Conservation (phyloP, 345 rosid genomes). For the Pseudoturritis turrita region DNA sequence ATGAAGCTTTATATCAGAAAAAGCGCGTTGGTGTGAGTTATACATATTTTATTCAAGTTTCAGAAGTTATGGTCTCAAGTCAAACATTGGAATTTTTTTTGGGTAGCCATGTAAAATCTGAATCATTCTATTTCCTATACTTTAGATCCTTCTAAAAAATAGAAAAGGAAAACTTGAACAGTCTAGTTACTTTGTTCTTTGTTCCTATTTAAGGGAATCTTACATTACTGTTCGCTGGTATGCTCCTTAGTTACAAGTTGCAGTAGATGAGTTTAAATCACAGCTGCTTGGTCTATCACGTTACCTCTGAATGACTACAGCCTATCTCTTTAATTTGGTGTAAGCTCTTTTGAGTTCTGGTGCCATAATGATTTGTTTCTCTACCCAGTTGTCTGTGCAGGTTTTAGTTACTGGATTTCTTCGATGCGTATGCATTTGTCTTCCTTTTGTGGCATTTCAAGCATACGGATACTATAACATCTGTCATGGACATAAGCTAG, state of each 20-base stretch:
- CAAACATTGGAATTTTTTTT: background rate
- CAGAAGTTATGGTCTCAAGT: background rate
- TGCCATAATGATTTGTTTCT: background rate
- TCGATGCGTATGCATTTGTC: slow-evolving; percentile 50
- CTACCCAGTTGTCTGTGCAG: slow-evolving; percentile 52
- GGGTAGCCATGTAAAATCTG: background rate
- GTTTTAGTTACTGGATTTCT: slow-evolving; percentile 56
- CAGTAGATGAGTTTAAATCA: background rate
- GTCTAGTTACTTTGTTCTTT: background rate
- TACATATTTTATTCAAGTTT: slow-evolving; percentile 10
- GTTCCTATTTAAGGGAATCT: background rate
- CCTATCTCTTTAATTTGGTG: background rate
- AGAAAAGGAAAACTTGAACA: background rate
- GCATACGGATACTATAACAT: slow-evolving; percentile 73
- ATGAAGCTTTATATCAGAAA: slow-evolving; percentile 50
- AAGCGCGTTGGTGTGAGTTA: slow-evolving; percentile 53
- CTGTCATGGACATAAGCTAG: slow-evolving; percentile 51
- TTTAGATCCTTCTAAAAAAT: background rate
- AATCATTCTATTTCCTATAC: background rate
- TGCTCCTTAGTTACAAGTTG: background rate
- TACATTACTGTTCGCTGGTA: background rate
- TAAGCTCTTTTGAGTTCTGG: background rate
- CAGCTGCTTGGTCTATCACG: background rate
- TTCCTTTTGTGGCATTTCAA: slow-evolving; percentile 81
- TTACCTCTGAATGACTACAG: background rate